These are phyloP conservation scores for Naganishia liquefaciens DNA, from an alignment of 1,284 basidiomycete species.

Conservation along the genomic window DNA sequence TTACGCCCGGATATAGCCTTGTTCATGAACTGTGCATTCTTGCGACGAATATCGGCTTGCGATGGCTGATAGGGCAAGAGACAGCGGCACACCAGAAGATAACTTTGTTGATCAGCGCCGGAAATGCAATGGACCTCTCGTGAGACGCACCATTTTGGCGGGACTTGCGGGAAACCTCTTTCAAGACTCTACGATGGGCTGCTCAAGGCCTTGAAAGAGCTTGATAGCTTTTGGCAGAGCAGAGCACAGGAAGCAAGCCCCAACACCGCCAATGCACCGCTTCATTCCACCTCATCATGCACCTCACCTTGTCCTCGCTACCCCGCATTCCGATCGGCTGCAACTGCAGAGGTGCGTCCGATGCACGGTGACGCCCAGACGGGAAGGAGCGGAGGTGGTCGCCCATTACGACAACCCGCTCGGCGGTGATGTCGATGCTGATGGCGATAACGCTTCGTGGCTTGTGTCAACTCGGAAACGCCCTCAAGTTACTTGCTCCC, in stretches of 20 bases:
- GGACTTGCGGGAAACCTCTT: background rate
- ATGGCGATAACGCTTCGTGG: no score
- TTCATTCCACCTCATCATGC: background rate
- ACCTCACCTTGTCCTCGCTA: conserved; percentile 6
- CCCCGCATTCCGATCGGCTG: background rate
- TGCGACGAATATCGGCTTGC: conserved; percentile 33
- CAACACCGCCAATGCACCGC: no score
- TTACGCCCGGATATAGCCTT: conserved; percentile 28
- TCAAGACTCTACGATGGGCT: no score
- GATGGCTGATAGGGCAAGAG: conserved; percentile 18
- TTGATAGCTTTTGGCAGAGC: no score
- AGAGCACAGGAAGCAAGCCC: no score
- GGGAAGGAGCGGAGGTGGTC: no score
- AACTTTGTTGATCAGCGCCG: background rate
- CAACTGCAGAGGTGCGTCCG: background rate
- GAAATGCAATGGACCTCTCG: background rate
- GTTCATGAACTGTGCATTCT: conserved; percentile 30
- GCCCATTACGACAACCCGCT: conserved; percentile 4
- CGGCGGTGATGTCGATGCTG: no score
- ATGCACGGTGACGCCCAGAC: no score
- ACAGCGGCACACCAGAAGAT: background rate
- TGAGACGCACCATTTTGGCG: background rate
- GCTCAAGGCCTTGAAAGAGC: no score
- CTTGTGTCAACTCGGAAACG: no score
- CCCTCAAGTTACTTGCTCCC: no score